These are phyloP conservation scores for Tetragonia tetragonoides DNA, from an alignment of 148 eudicot genomes.

Conservation along the genomic window DNA sequence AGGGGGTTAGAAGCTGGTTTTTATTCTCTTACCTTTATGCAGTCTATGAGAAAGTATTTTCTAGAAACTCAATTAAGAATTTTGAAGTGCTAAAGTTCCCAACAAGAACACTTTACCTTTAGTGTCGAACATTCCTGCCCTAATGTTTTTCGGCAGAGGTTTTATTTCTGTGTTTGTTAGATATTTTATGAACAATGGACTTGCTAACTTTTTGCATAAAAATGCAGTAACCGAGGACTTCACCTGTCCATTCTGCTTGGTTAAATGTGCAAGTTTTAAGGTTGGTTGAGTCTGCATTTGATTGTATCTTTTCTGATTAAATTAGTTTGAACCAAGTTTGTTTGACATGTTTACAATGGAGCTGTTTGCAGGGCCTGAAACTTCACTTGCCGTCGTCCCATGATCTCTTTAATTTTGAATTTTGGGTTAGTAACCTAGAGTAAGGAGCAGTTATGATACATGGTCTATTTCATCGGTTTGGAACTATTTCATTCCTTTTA, in stretches of 20 bases:
- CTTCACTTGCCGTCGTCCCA: slow-evolving; percentile 71
- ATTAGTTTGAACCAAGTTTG: slow-evolving; percentile 3
- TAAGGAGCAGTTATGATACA: not conserved
- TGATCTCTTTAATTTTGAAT: slow-evolving; percentile 82
- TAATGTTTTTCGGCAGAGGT: not conserved
- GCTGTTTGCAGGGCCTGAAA: slow-evolving; percentile 61
- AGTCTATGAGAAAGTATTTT: not conserved
- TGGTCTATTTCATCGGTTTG: not conserved
- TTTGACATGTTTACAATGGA: not conserved
- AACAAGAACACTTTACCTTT: not conserved
- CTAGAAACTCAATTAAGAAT: not conserved
- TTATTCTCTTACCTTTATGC: not conserved
- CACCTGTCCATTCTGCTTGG: slow-evolving; percentile 91
- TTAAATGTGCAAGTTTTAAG: slow-evolving; percentile 83
- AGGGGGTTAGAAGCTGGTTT: not conserved
- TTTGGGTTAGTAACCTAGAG: slow-evolving; percentile 67
- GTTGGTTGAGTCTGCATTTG: slow-evolving; percentile 30
- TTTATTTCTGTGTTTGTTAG: not conserved
- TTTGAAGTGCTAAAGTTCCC: not conserved
- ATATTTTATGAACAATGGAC: not conserved
- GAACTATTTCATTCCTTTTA: slow-evolving; percentile 3
- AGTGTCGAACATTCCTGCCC: not conserved
- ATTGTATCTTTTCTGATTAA: not conserved
- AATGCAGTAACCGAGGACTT: slow-evolving; percentile 90
- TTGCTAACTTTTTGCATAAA: not conserved